Conservation (phyloP, 1,284 basidiomycete genomes). For the Boletellus deceptivus region DNA sequence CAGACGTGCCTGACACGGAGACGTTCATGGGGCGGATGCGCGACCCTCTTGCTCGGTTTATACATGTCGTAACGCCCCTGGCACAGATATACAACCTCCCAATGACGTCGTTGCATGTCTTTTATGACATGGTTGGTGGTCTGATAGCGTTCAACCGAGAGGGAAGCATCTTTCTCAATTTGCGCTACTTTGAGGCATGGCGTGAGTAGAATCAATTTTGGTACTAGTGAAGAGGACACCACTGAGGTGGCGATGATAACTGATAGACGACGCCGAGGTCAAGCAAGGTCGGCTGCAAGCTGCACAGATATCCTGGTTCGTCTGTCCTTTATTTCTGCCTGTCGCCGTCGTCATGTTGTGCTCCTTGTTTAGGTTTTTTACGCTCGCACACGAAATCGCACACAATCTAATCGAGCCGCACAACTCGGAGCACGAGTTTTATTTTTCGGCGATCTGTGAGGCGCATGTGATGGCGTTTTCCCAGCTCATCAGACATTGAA, state of each 20-base stretch:
- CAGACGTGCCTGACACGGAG: slow-evolving; percentile 54
- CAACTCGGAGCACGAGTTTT: slow-evolving; percentile 90
- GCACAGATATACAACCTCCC: slow-evolving; percentile 63
- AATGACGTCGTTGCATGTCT: slow-evolving; percentile 77
- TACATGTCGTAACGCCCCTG: slow-evolving; percentile 58
- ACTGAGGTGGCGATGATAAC: not conserved
- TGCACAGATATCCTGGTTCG: slow-evolving; percentile 79
- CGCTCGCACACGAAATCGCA: slow-evolving; percentile 88
- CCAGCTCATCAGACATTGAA: slow-evolving; percentile 10
- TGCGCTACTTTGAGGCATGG: slow-evolving; percentile 86
- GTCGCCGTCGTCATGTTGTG: not conserved
- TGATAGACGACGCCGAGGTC: slow-evolving; percentile 70
- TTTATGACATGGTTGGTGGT: slow-evolving; percentile 79
- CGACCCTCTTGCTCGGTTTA: slow-evolving; percentile 66
- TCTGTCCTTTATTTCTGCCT: slow-evolving; percentile 1
- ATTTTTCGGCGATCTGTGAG: slow-evolving; percentile 89
- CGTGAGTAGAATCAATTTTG: slow-evolving; percentile 44
- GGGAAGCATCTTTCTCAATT: slow-evolving; percentile 91
- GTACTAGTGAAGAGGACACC: slow-evolving; percentile 28
- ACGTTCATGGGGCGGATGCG: slow-evolving; percentile 51
- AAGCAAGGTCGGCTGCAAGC: slow-evolving; percentile 53
- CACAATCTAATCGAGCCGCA: slow-evolving; percentile 80
- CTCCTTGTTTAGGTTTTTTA: slow-evolving; percentile 63
- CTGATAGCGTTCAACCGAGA: slow-evolving; percentile 93
- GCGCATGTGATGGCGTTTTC: slow-evolving; percentile 43